A percentile compares a stretch with the other conserved stretches of the same genome.
phyloP scores from a whole-genome alignment of 2,329 filamentous ascomycete genomes.

The Penicillium verrucosum region DNA sequence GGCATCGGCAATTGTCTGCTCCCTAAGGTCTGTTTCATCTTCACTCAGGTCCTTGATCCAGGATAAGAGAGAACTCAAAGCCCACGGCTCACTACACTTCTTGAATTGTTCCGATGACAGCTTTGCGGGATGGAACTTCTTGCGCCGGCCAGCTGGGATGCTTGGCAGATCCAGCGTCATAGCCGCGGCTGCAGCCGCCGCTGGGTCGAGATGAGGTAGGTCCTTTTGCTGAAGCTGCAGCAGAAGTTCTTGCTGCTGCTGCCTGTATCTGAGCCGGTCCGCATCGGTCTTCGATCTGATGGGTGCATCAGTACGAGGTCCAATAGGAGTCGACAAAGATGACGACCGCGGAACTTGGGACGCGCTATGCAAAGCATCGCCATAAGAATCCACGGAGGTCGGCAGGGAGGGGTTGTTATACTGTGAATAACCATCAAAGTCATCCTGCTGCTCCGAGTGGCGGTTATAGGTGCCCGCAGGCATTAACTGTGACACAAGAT shows the following conservation, averaged over 20 bases:
- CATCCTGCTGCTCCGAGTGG: constrained; percentile 45
- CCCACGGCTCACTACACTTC: constrained; percentile 87
- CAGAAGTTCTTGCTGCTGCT: constrained; percentile 54
- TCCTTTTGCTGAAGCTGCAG: constrained; percentile 49
- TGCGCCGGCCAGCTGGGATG: constrained; percentile 72
- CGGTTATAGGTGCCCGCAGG: constrained; percentile 59
- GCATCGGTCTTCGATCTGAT: constrained; percentile 92
- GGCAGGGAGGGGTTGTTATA: constrained; percentile 39
- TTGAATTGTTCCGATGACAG: constrained; percentile 76
- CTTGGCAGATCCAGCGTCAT: constrained; percentile 79
- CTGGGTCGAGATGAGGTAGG: constrained; percentile 51
- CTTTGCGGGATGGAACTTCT: constrained; percentile 82
- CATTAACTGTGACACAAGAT: constrained; percentile 47
- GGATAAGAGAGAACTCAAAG: constrained; percentile 76
- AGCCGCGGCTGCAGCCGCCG: constrained; percentile 34
- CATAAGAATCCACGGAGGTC: constrained; percentile 51
- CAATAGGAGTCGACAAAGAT: constrained; percentile 75
- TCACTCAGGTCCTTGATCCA: constrained; percentile 91
- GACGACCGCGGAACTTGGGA: constrained; percentile 66
- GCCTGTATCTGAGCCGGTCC: constrained; percentile 57
- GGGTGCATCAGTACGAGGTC: constrained; percentile 75
- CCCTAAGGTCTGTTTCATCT: constrained; percentile 81
- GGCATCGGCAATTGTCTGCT: constrained; percentile 80
- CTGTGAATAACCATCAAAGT: constrained; percentile 33
- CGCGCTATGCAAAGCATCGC: constrained; percentile 44